These are phyloP conservation scores for Trametes sanguinea DNA, from an alignment of 768 basidiomycete species.

Conservation along the genomic window DNA sequence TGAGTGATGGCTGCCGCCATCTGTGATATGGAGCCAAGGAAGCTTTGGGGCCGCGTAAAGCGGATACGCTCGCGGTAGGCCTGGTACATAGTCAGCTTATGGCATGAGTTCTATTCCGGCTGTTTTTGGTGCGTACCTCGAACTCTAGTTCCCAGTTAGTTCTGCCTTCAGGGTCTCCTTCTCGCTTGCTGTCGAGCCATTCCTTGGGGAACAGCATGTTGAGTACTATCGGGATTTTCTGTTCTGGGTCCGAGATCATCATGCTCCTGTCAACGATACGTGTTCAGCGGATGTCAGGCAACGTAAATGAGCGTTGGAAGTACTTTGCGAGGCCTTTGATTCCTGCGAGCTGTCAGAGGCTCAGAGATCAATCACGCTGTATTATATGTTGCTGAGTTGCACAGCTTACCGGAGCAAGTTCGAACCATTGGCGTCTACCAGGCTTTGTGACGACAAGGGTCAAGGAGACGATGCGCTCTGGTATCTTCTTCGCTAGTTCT, in stretches of 20 bases:
- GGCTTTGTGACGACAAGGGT: slow-evolving; percentile 70
- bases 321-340: slow-evolving; percentile 5
- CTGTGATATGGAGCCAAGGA: slow-evolving; percentile 69
- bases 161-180: slow-evolving; percentile 54
- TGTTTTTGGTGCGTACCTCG: slow-evolving; percentile 41
- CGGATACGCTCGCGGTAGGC: slow-evolving; percentile 45
- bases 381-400: too few species aligned
- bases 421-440: slow-evolving; percentile 56
- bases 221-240: slow-evolving; percentile 52
- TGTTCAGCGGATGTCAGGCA: background rate
- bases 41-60: slow-evolving; percentile 57
- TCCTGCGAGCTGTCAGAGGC: background rate
- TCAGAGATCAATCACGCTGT: background rate
- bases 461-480: slow-evolving; percentile 66
- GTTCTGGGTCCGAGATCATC: slow-evolving; percentile 41
- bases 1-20: slow-evolving; percentile 71
- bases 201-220: slow-evolving; percentile 58
- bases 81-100: slow-evolving; percentile 35
- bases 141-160: slow-evolving; percentile 65
- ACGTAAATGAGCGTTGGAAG: background rate
- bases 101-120: too few species aligned
- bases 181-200: slow-evolving; percentile 62
- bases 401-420: slow-evolving; percentile 61
- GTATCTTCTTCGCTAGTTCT: slow-evolving; percentile 72
- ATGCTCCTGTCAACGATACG: slow-evolving; percentile 36